A percentile compares a stretch with the other conserved stretches of the same genome.
These are phyloP conservation scores for Myriangium duriaei DNA, from an alignment of 2,329 filamentous ascomycete species.

Conservation along the genomic window DNA sequence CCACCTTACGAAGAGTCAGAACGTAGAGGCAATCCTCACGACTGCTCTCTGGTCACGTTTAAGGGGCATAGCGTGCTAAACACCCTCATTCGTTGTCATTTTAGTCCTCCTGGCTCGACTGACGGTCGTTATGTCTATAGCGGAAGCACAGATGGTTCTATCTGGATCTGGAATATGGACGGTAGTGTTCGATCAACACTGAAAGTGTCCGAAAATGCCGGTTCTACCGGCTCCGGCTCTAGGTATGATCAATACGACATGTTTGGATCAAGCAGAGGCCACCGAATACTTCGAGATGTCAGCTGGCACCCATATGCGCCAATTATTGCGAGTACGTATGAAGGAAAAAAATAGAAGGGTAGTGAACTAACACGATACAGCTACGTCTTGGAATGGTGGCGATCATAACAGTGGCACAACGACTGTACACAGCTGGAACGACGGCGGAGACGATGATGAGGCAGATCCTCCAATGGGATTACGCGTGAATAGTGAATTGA, in stretches of 20 bases:
- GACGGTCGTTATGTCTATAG: constrained; percentile 89
- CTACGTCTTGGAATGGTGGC: constrained; percentile 72
- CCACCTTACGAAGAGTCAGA: constrained; percentile 51
- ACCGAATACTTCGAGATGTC: constrained; percentile 72
- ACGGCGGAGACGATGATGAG: constrained; percentile 47
- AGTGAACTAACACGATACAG: constrained; percentile 30
- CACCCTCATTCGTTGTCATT: constrained; percentile 89
- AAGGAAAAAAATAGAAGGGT: background rate
- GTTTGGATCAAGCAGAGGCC: constrained; percentile 47
- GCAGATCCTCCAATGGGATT: constrained; percentile 43
- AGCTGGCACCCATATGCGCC: constrained; percentile 84
- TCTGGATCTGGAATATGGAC: constrained; percentile 89
- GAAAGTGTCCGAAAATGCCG: background rate
- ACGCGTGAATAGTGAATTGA: constrained; percentile 49
- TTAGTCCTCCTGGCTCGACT: constrained; percentile 74
- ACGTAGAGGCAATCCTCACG: constrained; percentile 64
- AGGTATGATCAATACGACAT: constrained; percentile 42
- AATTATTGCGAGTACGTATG: constrained; percentile 52
- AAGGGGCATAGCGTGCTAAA: constrained; percentile 78
- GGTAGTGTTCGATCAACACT: constrained; percentile 38
- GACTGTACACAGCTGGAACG: constrained; percentile 66
- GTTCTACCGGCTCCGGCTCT: background rate
- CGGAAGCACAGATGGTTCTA: constrained; percentile 77
- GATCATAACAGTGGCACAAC: constrained; percentile 62
- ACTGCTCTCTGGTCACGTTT: constrained; percentile 90